Conservation (phyloP, 176 grass and related monocot genomes). For the Secale cereale region DNA sequence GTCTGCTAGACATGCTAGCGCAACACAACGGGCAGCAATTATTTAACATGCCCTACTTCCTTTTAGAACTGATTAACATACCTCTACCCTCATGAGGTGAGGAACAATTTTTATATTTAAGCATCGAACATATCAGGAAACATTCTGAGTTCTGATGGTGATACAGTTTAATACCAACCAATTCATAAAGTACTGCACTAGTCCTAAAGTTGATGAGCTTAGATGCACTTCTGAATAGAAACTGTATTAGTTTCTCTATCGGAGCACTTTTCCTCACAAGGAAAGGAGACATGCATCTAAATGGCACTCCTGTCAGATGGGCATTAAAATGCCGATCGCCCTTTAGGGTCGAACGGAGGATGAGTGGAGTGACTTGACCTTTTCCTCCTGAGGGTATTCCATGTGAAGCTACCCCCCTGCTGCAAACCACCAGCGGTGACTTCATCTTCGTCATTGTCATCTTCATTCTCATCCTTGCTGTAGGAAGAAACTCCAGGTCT, state of each 20-base stretch:
- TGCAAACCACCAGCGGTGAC: conserved; percentile 50
- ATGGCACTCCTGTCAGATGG: background rate
- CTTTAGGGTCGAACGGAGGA: conserved; percentile 44
- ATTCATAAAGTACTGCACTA: conserved; percentile 8
- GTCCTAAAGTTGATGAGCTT: conserved; percentile 13
- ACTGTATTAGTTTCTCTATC: background rate
- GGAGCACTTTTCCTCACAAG: background rate
- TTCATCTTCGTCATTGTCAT: conserved; percentile 36
- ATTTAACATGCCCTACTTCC: too few species aligned
- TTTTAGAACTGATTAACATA: background rate
- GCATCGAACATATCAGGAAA: background rate
- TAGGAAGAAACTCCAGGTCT: conserved; percentile 46
- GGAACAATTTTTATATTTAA: background rate
- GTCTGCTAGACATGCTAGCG: too few species aligned
- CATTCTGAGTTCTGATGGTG: background rate
- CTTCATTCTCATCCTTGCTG: conserved; percentile 61
- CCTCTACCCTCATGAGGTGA: background rate
- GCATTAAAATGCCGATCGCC: conserved; percentile 35
- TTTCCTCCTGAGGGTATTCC: conserved; percentile 85
- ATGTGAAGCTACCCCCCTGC: conserved; percentile 54
- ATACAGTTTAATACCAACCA: background rate
- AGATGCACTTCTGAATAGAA: background rate
- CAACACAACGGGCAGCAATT: too few species aligned
- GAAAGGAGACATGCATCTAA: background rate
- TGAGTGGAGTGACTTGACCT: conserved; percentile 64